Evolutionary conservation across 2,329 filamentous ascomycete genomes (phyloP).

Genomic region (Alternaria gaisen): DNA sequence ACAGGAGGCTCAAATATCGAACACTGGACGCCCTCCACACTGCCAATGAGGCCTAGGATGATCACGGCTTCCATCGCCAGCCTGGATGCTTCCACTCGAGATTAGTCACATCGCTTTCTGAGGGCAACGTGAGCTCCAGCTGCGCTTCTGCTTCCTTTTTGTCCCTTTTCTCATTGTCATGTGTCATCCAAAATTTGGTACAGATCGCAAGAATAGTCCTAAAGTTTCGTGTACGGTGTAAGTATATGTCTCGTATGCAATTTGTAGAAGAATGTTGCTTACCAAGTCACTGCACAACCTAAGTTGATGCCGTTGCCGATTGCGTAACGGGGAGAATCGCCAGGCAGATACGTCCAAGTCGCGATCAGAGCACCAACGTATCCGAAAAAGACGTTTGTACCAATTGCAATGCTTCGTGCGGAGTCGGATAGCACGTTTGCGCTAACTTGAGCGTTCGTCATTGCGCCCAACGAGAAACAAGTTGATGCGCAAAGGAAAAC

Average conservation of each 20-base stretch:
- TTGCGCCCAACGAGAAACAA: slow-evolving; percentile 67
- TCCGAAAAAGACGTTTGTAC: slow-evolving; percentile 66
- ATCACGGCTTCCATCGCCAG: slow-evolving; percentile 64
- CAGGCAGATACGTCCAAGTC: slow-evolving; percentile 69
- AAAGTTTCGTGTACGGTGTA: neutral
- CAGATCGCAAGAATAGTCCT: slow-evolving; percentile 15
- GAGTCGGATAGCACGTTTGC: slow-evolving; percentile 77
- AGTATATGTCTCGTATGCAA: neutral
- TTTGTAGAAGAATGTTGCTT: neutral
- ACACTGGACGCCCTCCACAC: neutral
- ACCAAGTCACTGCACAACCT: slow-evolving; percentile 10
- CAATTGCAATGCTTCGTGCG: slow-evolving; percentile 55
- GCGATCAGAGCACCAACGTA: slow-evolving; percentile 72
- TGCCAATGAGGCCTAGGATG: neutral
- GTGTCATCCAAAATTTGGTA: slow-evolving; percentile 66
- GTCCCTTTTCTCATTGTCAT: slow-evolving; percentile 68
- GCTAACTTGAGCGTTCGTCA: slow-evolving; percentile 70
- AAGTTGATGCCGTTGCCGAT: slow-evolving; percentile 67
- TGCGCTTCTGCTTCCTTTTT: slow-evolving; percentile 58
- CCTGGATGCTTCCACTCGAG: slow-evolving; percentile 70
- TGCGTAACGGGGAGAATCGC: slow-evolving; percentile 68
- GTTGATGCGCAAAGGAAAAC: slow-evolving; percentile 71
- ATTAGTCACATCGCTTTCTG: slow-evolving; percentile 63
- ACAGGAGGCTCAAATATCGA: neutral
- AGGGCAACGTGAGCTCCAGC: slow-evolving; percentile 61